These are phyloP conservation scores for Porphyrellus sp. DNA, from an alignment of 1,284 basidiomycete genomes.

Conservation along the genomic window DNA sequence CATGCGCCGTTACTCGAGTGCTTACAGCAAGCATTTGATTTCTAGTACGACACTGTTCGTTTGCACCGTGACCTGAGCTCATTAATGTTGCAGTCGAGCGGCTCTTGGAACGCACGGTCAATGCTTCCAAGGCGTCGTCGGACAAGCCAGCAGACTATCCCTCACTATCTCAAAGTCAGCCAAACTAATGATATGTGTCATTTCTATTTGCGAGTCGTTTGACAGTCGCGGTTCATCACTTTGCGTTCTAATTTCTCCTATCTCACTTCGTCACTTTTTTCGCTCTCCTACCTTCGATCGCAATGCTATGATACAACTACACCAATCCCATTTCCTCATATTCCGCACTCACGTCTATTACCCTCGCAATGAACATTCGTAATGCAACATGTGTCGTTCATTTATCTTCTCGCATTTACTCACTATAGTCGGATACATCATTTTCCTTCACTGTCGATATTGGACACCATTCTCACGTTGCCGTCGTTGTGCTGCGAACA, in stretches of 20 bases:
- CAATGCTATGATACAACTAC: constrained; percentile 41
- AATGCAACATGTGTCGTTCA: constrained; percentile 33
- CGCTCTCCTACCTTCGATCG: constrained; percentile 25
- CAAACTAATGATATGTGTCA: constrained; percentile 15
- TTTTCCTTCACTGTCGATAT: constrained; percentile 35
- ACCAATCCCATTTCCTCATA: constrained; percentile 29
- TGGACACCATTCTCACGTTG: constrained; percentile 17
- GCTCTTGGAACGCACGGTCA: constrained; percentile 48
- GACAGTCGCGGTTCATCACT: constrained; percentile 9
- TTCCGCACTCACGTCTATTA: constrained; percentile 35
- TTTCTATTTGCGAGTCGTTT: constrained; percentile 5
- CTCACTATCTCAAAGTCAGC: constrained; percentile 23
- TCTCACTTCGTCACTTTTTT: constrained; percentile 9
- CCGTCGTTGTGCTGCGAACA: constrained; percentile 11
- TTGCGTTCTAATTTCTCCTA: constrained; percentile 6
- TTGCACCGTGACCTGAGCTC: constrained; percentile 1
- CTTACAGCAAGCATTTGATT: constrained; percentile 75
- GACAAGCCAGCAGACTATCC: constrained; percentile 35
- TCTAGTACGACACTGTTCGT: constrained; percentile 56
- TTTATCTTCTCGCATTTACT: constrained; percentile 14
- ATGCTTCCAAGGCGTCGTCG: constrained; percentile 22
- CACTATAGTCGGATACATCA: constrained; percentile 28
- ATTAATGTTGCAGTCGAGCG: constrained; percentile 55
- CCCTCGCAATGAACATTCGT: constrained; percentile 38
- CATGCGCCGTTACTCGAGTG: constrained; percentile 69